These are phyloP conservation scores for Melanogaster broomeanus DNA, from an alignment of 768 basidiomycete species.

Conservation along the genomic window DNA sequence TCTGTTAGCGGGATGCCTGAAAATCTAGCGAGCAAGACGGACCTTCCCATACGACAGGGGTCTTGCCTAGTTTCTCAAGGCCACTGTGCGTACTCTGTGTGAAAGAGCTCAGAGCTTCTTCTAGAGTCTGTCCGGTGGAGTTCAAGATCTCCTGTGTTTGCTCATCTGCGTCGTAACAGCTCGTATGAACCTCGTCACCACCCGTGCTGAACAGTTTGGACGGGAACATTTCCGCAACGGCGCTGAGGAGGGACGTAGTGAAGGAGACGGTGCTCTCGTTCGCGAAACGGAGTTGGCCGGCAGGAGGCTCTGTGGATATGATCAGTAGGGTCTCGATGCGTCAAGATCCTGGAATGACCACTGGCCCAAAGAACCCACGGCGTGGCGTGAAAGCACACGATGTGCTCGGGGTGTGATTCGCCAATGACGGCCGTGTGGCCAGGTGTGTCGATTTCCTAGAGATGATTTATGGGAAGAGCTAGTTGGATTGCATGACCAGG, in stretches of 20 bases:
- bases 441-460: conserved; percentile 73
- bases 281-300: conserved; percentile 75
- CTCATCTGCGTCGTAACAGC: conserved; percentile 63
- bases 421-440: conserved; percentile 71
- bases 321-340: background rate
- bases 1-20: background rate
- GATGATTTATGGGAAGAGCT: background rate
- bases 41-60: conserved; percentile 51
- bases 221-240: conserved; percentile 51
- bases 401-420: conserved; percentile 62
- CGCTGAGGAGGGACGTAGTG: conserved; percentile 47
- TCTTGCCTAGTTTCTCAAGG: conserved; percentile 40
- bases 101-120: conserved; percentile 42
- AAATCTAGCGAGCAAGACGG: background rate
- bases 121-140: conserved; percentile 36
- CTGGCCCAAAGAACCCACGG: conserved; percentile 60
- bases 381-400: conserved; percentile 57
- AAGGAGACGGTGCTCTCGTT: conserved; percentile 55
- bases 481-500: background rate
- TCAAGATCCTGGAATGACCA: conserved; percentile 16
- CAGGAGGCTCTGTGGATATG: conserved; percentile 48
- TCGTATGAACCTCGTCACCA: conserved; percentile 72
- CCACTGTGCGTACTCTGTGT: conserved; percentile 35
- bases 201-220: conserved; percentile 68
- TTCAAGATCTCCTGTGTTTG: conserved; percentile 53